Conservation (phyloP, 2,329 filamentous ascomycete genomes). For the Talaromyces marneffei region DNA sequence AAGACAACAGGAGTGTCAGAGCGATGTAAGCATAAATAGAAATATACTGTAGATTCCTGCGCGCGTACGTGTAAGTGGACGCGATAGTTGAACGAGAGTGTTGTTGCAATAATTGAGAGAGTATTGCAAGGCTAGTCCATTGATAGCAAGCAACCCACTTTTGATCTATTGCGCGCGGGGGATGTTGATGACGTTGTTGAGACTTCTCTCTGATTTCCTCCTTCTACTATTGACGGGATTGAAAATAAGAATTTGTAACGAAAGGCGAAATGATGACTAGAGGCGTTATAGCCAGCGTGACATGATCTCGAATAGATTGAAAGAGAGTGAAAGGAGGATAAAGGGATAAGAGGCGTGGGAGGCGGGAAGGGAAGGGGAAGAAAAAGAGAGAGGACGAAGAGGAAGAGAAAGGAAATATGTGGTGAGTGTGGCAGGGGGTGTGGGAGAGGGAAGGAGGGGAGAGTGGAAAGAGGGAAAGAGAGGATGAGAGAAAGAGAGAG, state of each 20-base stretch:
- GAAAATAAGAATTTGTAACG: slow-evolving; percentile 2
- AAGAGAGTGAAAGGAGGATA: not conserved
- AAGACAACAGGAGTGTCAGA: not conserved
- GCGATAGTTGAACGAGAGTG: slow-evolving; percentile 1
- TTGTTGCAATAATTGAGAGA: not conserved
- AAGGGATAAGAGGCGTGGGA: not conserved
- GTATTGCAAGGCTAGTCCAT: not conserved
- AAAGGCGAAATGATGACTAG: slow-evolving; percentile 4
- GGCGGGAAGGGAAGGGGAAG: not conserved
- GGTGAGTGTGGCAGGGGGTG: slow-evolving; percentile 6
- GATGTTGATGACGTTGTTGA: not conserved
- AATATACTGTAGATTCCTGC: not conserved
- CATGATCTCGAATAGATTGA: slow-evolving; percentile 8
- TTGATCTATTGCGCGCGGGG: not conserved
- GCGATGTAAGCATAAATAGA: not conserved
- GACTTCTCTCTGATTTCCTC: not conserved
- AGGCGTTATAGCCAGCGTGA: not conserved
- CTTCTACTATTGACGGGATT: slow-evolving; percentile 3
- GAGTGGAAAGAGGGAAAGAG: not conserved
- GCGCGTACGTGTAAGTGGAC: not conserved
- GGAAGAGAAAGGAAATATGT: slow-evolving; percentile 10
- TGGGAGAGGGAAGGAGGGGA: slow-evolving; percentile 8
- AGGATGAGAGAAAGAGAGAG: not conserved
- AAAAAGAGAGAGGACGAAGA: not conserved
- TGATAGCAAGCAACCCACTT: not conserved